Base-by-base conservation (phyloP, 805 yeast species). In the Maudiozyma bulderi region DNA sequence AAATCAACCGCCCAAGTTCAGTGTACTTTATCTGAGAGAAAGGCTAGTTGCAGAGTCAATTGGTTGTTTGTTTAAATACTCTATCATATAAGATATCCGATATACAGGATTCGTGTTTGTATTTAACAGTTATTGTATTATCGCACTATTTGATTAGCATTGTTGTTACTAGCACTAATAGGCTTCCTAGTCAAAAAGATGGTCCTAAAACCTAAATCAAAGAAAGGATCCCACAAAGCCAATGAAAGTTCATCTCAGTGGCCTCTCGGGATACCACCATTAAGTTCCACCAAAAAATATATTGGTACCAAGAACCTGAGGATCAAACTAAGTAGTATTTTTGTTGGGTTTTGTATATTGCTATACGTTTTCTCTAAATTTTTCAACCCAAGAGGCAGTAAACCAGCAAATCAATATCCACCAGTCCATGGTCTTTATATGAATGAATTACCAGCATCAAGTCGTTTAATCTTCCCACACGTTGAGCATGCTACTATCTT, bases 401-500 rank as follows among this genome's bases (percentile, higher is more conserved):
- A 44, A n/a, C 28, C 55, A 31, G 31, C 51, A 15, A 48, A 43
- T 39, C 13, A 35, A 11, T 57, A 61, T 39, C 69, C 72, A 3
- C 52, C 56, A 29, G 56, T 56, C 14, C 81, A 74, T 57, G 80
- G 81, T 0, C 61, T 70, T 38, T 74, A 71, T 55, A 56, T 60
- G 13, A 60, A 70, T 42, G 78, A 75, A 50, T 70, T 80, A 30
- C 71, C 69, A 20, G 75, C 83, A 13, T 65, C 70, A 10, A 73
- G 80, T 15, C 70, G 73, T 38, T 73, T 78, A 58, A 81, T 85
- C 11, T 84, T 76, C 59, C 93, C 93, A n/a, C 76, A 80, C n/a
- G 73, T 84, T 37, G 89, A 84, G 54, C 82, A 84, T 57, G 82
- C 86, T 5, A 77, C 81, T 0, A 62, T 74, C 26, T 69, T 85